These are phyloP conservation scores for Evansstolkia leycettana DNA, from an alignment of 495 filamentous ascomycete species.

Conservation along the genomic window DNA sequence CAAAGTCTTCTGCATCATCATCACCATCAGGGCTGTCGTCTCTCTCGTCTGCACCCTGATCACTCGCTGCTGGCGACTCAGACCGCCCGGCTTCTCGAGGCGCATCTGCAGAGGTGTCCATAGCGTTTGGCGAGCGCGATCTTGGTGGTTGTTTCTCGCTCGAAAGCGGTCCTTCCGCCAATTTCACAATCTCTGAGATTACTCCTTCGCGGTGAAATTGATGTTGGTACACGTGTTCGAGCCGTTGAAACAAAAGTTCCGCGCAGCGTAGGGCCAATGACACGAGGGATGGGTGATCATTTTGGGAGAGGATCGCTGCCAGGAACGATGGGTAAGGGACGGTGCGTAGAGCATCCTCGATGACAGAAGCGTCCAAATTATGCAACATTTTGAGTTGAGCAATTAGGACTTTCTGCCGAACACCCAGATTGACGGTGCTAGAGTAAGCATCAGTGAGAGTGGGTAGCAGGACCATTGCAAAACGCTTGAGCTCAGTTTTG, in stretches of 20 bases:
- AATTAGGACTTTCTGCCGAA: conserved; percentile 91
- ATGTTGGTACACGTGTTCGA: conserved; percentile 81
- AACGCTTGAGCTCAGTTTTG: conserved; percentile 76
- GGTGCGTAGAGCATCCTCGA: conserved; percentile 76
- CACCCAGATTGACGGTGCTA: conserved; percentile 93
- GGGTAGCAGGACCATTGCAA: conserved; percentile 89
- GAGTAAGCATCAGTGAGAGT: conserved; percentile 96
- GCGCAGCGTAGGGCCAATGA: conserved; percentile 78
- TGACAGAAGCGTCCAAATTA: conserved; percentile 72
- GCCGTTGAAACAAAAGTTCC: conserved; percentile 70
- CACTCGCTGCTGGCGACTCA: not conserved
- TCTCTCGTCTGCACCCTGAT: conserved; percentile 6
- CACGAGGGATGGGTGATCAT: conserved; percentile 82
- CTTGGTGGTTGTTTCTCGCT: conserved; percentile 12
- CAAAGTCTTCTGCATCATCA: conserved; percentile 40
- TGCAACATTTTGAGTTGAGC: conserved; percentile 98
- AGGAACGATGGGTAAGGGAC: conserved; percentile 97
- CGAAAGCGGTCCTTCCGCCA: conserved; percentile 46
- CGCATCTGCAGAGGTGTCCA: conserved; percentile 12
- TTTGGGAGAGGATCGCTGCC: conserved; percentile 89
- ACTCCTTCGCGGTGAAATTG: conserved; percentile 98
- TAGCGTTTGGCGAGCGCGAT: conserved; percentile 6
- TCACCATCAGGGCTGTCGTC: conserved; percentile 35
- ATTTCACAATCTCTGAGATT: conserved; percentile 76
- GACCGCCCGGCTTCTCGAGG: conserved; percentile 1